Evolutionary conservation across 352 stramenopile genomes (phyloP).

Genomic region (Phytopythium aichiense): DNA sequence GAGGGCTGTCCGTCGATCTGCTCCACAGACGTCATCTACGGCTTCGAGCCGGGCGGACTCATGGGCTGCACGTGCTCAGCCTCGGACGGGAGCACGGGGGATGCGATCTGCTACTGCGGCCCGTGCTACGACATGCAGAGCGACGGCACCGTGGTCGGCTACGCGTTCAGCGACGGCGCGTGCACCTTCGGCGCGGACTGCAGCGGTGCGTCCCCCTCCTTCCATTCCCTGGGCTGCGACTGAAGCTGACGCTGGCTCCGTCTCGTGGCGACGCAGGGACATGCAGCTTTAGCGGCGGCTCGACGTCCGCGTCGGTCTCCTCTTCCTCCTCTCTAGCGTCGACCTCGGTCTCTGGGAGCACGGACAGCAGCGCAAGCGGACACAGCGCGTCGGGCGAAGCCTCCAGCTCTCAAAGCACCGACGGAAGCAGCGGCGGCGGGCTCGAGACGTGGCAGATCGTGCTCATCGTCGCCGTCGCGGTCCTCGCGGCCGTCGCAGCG

Average conservation of each 20-base stretch:
- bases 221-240: neutral
- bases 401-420: neutral
- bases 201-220: conserved; percentile 1
- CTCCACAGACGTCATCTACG: conserved; percentile 29
- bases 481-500: neutral
- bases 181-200: conserved; percentile 32
- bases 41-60: conserved; percentile 28
- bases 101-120: conserved; percentile 38
- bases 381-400: neutral
- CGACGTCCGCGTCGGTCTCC: neutral
- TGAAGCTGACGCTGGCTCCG: neutral
- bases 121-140: conserved; percentile 30
- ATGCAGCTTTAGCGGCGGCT: neutral
- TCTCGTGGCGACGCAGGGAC: neutral
- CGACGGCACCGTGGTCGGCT: conserved; percentile 23
- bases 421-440: neutral
- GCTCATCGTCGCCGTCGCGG: neutral
- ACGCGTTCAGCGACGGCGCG: conserved; percentile 22
- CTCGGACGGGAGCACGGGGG: no score
- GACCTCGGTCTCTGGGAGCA: neutral
- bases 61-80: conserved; percentile 29
- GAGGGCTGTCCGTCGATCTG: conserved; percentile 31
- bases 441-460: neutral
- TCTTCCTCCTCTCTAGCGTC: neutral
- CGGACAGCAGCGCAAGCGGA: neutral